Evolutionary conservation across 495 filamentous ascomycete species (phyloP), one percentile per base, ranked within the genome.

Genomic region (Xylaria flabelliformis): DNA sequence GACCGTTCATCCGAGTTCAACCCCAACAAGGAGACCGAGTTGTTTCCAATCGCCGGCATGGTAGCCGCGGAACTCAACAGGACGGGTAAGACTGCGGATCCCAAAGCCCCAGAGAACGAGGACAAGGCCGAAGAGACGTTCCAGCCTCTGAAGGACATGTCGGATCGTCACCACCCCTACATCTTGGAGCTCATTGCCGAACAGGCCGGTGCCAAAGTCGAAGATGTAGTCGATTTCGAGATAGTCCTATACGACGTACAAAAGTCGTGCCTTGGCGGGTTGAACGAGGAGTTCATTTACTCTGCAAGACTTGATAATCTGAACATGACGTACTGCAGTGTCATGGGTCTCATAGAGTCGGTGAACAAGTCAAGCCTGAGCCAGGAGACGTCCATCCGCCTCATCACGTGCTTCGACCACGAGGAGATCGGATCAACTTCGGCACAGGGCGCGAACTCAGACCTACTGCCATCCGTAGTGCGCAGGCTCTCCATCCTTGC

Each of bases 191-290:
- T 97, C 36, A 90, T 99, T 75, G 95, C 96, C n/a, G 84, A 90
- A 61, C 89, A 97, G 76, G 90, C 91, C 4, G 91, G 86, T 10
- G 90, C 91, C 44, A 81, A 87, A 59, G 84, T 90, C 12, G 83
- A 87, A 6, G 90, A 96, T 63, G 85, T 99, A 24, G 82, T 97
- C 63, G 96, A 99, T 81, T 98, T 99, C 73, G 96, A 99, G 82
- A 88, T 98, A 80, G 89, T 97, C 24, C 90, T 98, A 34, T 99
- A 97, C 81, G 96, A 98, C 78, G 97, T 95, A 4, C 97, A 98
- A 74, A 91, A 94, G 79, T 86, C 94, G 12, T 92, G 90, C 78
- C 88, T 98, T 19, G 97, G 97, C 70, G 96, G 96, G 26, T 79
- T 99, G 67, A 91, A 93, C 77, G 91, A 97, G 75, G 96, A 99